Evolutionary conservation across 441 rosid species (phyloP).

Genomic region (Breynia disticha): DNA sequence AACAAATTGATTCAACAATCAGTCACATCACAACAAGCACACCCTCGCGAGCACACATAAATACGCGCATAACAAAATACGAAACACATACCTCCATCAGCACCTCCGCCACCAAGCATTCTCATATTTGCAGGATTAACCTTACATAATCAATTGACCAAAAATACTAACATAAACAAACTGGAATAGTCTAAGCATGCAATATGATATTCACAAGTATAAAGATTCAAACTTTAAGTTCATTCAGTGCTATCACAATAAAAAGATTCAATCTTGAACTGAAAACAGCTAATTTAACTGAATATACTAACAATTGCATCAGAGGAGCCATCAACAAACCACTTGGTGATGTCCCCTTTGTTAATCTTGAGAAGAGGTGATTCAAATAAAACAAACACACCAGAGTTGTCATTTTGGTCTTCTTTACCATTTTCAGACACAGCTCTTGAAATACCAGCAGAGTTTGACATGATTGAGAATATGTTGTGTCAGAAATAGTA

Average conservation of each 20-base stretch:
- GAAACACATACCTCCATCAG: conserved; percentile 58
- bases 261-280: no score
- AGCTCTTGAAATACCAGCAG: conserved; percentile 17
- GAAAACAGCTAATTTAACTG: no score
- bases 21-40: no score
- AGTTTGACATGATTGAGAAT: neutral
- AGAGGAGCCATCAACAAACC: conserved; percentile 68
- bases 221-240: no score
- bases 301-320: conserved; percentile 54
- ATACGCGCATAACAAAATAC: neutral
- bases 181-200: no score
- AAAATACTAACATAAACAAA: neutral
- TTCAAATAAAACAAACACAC: conserved; percentile 44
- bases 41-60: no score
- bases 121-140: conserved; percentile 71
- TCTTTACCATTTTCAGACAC: conserved; percentile 18
- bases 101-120: conserved; percentile 95
- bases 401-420: conserved; percentile 6
- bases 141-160: conserved; percentile 17
- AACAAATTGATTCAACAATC: no score
- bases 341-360: conserved; percentile 73
- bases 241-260: no score
- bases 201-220: no score
- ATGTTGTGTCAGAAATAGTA: no score
- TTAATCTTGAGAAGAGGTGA: conserved; percentile 42